Evolutionary conservation across 202 grass and related monocot genomes (phyloP).

Genomic region (Eragrostis tef): DNA sequence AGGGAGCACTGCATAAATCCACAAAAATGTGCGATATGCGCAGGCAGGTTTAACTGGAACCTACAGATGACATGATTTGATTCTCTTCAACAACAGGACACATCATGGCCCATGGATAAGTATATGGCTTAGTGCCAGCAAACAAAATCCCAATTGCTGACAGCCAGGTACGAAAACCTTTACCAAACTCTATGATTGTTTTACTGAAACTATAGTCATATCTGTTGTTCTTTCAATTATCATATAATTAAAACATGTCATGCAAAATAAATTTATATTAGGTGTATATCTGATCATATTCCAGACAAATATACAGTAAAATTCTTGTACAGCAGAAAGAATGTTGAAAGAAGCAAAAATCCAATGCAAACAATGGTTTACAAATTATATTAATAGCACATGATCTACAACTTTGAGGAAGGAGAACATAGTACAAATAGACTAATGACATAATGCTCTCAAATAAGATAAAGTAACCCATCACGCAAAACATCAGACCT

Average conservation of each 20-base stretch:
- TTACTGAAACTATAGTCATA: not conserved
- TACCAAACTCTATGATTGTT: not conserved
- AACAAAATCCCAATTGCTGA: not conserved
- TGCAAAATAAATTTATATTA: not conserved
- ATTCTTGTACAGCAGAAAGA: not conserved
- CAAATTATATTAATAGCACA: not conserved
- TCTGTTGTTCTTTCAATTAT: not conserved
- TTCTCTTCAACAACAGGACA: not conserved
- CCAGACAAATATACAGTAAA: not conserved
- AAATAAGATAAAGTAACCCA: slow-evolving; percentile 5
- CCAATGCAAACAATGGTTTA: not conserved
- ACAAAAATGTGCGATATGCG: not conserved
- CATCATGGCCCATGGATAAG: not conserved
- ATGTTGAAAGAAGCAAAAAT: slow-evolving; percentile 1
- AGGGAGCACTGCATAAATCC: not conserved
- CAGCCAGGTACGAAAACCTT: not conserved
- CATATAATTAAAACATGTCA: not conserved
- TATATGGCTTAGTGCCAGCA: not conserved
- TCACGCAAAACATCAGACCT: not conserved
- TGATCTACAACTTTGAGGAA: not conserved
- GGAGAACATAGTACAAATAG: not conserved
- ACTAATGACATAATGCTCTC: not conserved
- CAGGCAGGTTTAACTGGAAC: slow-evolving; percentile 9
- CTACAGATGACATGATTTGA: slow-evolving; percentile 6
- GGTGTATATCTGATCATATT: not conserved